Percentiles rank a stretch among this genome's conserved stretches.
phyloP scores from a whole-genome alignment of 192 early-diverging fungal genomes.

The Backusella mclennaniae region DNA sequence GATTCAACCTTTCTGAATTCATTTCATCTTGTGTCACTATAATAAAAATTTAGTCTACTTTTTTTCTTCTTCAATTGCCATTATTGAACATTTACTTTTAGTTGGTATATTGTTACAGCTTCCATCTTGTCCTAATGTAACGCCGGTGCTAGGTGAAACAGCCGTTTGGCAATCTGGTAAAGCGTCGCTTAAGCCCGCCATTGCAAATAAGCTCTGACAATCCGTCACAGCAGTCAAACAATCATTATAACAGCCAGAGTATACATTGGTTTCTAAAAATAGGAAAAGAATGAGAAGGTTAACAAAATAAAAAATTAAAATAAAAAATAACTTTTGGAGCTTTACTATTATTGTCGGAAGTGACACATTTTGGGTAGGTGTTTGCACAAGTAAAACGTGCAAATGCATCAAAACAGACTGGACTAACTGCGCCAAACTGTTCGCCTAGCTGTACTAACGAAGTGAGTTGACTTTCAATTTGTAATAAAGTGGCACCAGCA shows the following conservation, averaged over 20 bases:
- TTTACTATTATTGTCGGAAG: background rate
- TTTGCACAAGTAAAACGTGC: constrained; percentile 6
- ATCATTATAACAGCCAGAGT: background rate
- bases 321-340: background rate
- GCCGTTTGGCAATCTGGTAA: background rate
- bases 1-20: constrained; percentile 12
- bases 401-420: constrained; percentile 9
- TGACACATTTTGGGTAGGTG: constrained; percentile 6
- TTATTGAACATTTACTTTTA: background rate
- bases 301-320: background rate
- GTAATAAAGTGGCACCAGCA: background rate
- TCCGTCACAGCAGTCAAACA: background rate
- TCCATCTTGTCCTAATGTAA: background rate
- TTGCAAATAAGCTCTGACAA: background rate
- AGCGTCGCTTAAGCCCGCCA: background rate
- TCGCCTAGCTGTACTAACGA: background rate
- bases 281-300: background rate
- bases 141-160: background rate
- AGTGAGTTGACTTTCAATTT: background rate
- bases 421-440: background rate
- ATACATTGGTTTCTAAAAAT: background rate
- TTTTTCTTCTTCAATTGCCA: background rate
- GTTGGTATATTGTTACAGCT: constrained; percentile 5
- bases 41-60: background rate
- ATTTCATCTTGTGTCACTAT: constrained; percentile 7